Conservation (phyloP, 2,329 filamentous ascomycete genomes). For the Madurella fahalii region DNA sequence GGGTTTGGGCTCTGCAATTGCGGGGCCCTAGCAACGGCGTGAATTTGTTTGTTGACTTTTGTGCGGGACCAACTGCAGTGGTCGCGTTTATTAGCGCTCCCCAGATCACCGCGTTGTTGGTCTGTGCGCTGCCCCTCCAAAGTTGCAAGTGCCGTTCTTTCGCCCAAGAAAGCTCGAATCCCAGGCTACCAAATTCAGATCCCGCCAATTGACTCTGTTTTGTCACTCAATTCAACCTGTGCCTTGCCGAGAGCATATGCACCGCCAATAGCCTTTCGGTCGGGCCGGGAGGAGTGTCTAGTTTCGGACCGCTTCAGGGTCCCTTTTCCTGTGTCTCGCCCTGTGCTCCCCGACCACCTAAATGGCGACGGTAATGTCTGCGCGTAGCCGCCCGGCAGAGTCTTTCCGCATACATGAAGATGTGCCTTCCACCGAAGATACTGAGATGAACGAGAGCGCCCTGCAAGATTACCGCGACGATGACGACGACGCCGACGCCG, state of each 20-base stretch:
- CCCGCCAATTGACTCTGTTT: background rate
- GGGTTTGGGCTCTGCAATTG: conserved; percentile 11
- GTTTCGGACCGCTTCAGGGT: background rate
- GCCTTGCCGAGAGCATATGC: conserved; percentile 6
- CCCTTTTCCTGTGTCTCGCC: conserved; percentile 6
- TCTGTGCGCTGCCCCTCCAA: conserved; percentile 20
- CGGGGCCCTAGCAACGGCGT: conserved; percentile 30
- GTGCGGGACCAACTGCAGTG: conserved; percentile 6
- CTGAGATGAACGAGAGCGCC: conserved; percentile 43
- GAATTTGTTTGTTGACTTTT: conserved; percentile 36
- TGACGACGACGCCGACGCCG: conserved; percentile 33
- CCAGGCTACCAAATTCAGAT: background rate
- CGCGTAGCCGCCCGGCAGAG: conserved; percentile 33
- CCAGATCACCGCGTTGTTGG: conserved; percentile 18
- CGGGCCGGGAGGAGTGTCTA: conserved; percentile 1
- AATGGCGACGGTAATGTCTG: conserved; percentile 22
- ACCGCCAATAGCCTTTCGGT: conserved; percentile 8
- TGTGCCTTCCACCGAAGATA: conserved; percentile 44
- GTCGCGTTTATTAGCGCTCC: conserved; percentile 8
- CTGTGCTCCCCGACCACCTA: background rate
- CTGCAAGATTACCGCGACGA: conserved; percentile 29
- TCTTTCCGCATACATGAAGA: conserved; percentile 50
- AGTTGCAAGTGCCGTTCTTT: background rate
- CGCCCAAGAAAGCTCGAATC: too few species aligned
- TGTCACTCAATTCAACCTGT: background rate